phyloP scores from a whole-genome alignment of 768 basidiomycete genomes.

The Roridomyces roridus region DNA sequence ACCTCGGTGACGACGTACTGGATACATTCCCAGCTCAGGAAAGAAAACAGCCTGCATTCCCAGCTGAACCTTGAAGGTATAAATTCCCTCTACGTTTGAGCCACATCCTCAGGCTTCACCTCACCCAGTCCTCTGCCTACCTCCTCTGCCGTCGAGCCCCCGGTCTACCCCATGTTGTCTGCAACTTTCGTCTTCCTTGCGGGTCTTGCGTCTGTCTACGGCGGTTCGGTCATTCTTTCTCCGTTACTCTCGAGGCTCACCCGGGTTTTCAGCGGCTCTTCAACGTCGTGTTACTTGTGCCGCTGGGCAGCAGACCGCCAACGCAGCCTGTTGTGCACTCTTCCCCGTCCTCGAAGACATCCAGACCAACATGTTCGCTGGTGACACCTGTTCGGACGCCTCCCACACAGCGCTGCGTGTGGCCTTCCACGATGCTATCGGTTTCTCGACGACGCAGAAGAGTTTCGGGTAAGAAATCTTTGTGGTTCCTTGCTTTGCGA shows the following conservation, averaged over 20 bases:
- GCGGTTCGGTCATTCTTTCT: background rate
- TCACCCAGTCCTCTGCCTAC: background rate
- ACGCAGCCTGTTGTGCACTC: slow-evolving; percentile 22
- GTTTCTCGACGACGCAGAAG: slow-evolving; percentile 1
- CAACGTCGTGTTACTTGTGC: slow-evolving; percentile 10
- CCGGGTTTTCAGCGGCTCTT: background rate
- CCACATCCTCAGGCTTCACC: slow-evolving; percentile 2
- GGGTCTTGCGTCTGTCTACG: background rate
- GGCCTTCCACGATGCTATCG: slow-evolving; percentile 14
- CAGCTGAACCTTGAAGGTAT: too few species aligned
- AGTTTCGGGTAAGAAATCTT: slow-evolving; percentile 1
- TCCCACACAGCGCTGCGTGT: slow-evolving; percentile 4
- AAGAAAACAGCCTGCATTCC: too few species aligned
- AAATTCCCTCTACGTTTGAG: too few species aligned
- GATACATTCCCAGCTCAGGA: too few species aligned
- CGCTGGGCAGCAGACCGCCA: slow-evolving; percentile 17
- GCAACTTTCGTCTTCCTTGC: slow-evolving; percentile 1
- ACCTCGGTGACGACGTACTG: too few species aligned
- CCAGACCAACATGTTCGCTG: slow-evolving; percentile 1
- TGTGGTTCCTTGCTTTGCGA: background rate
- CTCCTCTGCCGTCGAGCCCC: background rate
- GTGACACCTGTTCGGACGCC: background rate
- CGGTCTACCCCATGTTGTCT: slow-evolving; percentile 5
- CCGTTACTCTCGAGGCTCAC: background rate
- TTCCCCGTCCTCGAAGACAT: slow-evolving; percentile 18